phyloP scores from a whole-genome alignment of 2,329 filamentous ascomycete species.

The Verticillium zaregamsianum region DNA sequence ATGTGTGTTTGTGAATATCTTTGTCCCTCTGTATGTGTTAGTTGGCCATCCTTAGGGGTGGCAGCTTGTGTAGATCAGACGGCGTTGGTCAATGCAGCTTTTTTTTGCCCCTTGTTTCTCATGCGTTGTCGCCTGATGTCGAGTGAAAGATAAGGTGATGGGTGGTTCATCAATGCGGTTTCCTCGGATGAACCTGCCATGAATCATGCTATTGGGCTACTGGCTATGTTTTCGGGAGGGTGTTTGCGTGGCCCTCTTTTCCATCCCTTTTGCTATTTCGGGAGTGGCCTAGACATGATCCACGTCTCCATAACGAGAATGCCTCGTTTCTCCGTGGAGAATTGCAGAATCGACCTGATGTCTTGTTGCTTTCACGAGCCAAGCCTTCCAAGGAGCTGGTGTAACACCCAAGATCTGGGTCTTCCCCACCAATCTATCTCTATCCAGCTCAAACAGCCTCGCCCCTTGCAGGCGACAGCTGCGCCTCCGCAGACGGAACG shows the following conservation, averaged over 20 bases:
- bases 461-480: not conserved
- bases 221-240: not conserved
- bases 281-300: not conserved
- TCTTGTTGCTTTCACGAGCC: not conserved
- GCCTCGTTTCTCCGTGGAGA: not conserved
- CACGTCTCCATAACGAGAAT: not conserved
- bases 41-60: not conserved
- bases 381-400: not conserved
- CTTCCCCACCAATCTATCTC: not conserved
- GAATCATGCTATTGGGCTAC: not conserved
- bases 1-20: not conserved
- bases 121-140: not conserved
- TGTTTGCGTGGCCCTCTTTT: not conserved
- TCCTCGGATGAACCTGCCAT: not conserved
- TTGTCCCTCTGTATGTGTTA: not conserved
- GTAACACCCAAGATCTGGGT: not conserved
- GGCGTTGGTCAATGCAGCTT: not conserved
- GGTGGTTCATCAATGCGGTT: not conserved
- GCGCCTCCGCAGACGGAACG: conserved; percentile 5
- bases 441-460: not conserved
- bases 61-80: not conserved
- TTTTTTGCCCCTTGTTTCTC: not conserved
- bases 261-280: no score
- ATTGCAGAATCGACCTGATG: not conserved
- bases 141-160: not conserved